A percentile compares a stretch with the other conserved stretches of the same genome.
phyloP scores from a whole-genome alignment of 129 eudicot species.

The Pittosporum tobira region DNA sequence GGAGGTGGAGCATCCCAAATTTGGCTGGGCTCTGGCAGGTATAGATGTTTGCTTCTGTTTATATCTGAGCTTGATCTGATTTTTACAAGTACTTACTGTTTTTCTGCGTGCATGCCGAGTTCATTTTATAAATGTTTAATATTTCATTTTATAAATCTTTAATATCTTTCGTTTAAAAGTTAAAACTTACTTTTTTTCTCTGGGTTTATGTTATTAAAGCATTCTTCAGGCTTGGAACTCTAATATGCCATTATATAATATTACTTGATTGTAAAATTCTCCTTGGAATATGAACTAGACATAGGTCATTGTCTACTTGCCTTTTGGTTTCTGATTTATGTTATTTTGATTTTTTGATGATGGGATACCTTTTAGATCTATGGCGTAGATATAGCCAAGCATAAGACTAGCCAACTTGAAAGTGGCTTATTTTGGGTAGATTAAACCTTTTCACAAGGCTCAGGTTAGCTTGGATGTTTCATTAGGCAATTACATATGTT shows the following conservation, averaged over 20 bases:
- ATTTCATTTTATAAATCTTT: too few species aligned
- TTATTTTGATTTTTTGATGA: not conserved
- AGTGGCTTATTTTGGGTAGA: not conserved
- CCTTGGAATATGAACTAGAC: not conserved
- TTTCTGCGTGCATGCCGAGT: not conserved
- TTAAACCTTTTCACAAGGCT: not conserved
- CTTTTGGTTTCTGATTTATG: not conserved
- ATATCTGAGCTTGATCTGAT: constrained; percentile 6
- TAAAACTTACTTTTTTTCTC: not conserved
- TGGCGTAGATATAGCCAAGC: not conserved
- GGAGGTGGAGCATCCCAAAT: constrained; percentile 99
- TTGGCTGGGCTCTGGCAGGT: constrained; percentile 99
- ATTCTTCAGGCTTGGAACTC: not conserved
- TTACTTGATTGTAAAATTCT: not conserved
- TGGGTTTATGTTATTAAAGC: not conserved
- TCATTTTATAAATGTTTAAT: not conserved
- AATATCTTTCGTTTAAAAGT: too few species aligned
- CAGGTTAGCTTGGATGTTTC: not conserved
- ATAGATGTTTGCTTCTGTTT: constrained; percentile 9
- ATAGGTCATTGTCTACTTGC: not conserved
- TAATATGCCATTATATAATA: not conserved
- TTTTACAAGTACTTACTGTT: constrained; percentile 2
- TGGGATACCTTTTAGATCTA: too few species aligned
- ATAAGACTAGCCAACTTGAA: too few species aligned
- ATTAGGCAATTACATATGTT: too few species aligned